phyloP scores from a whole-genome alignment of 208 protist genomes.

The Phytomonas francai region DNA sequence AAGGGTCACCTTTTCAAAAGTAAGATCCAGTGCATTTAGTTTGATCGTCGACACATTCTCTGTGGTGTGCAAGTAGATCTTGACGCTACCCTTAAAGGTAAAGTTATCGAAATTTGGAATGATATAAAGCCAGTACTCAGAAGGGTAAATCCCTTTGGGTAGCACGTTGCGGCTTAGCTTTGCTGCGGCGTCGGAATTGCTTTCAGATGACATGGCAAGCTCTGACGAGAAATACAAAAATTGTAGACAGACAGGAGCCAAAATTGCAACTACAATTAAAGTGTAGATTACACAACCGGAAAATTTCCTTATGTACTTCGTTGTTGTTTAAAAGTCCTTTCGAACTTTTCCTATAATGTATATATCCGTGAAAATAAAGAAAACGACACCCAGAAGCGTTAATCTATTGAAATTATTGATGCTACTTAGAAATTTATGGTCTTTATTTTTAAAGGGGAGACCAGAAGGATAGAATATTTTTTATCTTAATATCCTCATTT shows the following conservation, averaged over 20 bases:
- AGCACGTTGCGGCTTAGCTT: neutral
- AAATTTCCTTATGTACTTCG: neutral
- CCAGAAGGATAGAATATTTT: constrained; percentile 11
- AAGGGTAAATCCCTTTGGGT: neutral
- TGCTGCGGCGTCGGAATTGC: neutral
- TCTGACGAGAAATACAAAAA: neutral
- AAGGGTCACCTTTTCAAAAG: constrained; percentile 31
- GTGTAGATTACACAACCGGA: neutral
- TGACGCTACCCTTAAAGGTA: constrained; percentile 52
- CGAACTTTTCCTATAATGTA: neutral
- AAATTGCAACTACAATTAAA: neutral
- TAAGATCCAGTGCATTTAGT: constrained; percentile 60
- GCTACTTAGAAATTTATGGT: neutral
- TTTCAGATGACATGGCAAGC: neutral
- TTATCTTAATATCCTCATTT: constrained; percentile 12
- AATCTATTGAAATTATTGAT: neutral
- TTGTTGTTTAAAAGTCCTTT: neutral
- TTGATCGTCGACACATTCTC: constrained; percentile 29
- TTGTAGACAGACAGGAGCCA: constrained; percentile 10
- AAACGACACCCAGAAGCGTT: neutral
- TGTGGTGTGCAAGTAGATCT: constrained; percentile 26
- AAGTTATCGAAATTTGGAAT: constrained; percentile 50
- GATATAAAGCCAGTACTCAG: constrained; percentile 11
- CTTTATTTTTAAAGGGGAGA: neutral
- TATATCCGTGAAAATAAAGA: neutral